A percentile compares a stretch with the other conserved stretches of the same genome.
Conservation (phyloP, 2,329 filamentous ascomycete genomes). For the Alternaria incomplexa region DNA sequence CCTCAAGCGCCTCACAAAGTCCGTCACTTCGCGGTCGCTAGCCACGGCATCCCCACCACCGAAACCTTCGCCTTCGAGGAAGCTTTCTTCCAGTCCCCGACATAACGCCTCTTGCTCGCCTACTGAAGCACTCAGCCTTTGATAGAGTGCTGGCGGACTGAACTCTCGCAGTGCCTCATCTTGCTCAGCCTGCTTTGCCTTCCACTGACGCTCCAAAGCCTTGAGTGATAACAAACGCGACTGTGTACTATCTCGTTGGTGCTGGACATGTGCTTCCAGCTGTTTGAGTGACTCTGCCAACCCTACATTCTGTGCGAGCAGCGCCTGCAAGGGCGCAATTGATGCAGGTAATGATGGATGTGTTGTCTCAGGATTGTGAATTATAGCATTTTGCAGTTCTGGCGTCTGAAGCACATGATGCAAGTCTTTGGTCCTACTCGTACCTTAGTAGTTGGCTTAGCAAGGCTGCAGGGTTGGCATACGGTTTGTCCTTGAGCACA, state of each 20-base stretch:
- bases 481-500: constrained; percentile 82
- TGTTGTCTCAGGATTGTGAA: constrained; percentile 67
- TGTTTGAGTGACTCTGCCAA: constrained; percentile 69
- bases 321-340: constrained; percentile 66
- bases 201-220: constrained; percentile 90
- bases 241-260: constrained; percentile 74
- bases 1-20: constrained; percentile 83
- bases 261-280: constrained; percentile 64
- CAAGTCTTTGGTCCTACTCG: constrained; percentile 75
- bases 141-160: constrained; percentile 84
- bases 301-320: constrained; percentile 73
- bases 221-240: constrained; percentile 82
- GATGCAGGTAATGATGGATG: constrained; percentile 76
- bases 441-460: constrained; percentile 19
- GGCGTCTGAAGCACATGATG: constrained; percentile 70
- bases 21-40: constrained; percentile 79
- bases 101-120: constrained; percentile 84
- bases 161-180: constrained; percentile 84
- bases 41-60: constrained; percentile 58
- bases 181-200: constrained; percentile 85
- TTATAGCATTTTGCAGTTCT: constrained; percentile 74
- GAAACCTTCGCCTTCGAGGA: constrained; percentile 68
- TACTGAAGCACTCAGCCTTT: constrained; percentile 75
- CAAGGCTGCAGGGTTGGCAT: constrained; percentile 44
- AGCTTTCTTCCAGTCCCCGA: constrained; percentile 87